Conservation (phyloP, 2,329 filamentous ascomycete species). For the Cryphonectria naterciae region DNA sequence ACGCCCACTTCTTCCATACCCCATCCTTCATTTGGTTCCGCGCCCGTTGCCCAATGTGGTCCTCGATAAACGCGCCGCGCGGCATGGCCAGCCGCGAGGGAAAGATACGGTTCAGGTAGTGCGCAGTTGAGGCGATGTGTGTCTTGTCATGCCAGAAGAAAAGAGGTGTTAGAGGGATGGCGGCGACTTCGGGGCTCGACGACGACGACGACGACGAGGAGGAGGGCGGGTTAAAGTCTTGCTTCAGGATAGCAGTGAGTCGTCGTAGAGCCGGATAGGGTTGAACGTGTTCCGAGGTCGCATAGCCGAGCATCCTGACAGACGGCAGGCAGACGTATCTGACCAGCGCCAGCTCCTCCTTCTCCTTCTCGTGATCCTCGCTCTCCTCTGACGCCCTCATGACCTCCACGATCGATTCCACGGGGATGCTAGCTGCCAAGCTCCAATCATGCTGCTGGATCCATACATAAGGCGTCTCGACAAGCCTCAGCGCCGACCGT, state of each 20-base stretch:
- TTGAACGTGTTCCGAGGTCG: slow-evolving; percentile 49
- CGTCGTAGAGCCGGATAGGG: slow-evolving; percentile 46
- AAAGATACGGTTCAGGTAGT: slow-evolving; percentile 56
- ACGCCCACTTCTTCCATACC: slow-evolving; percentile 56
- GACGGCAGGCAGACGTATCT: slow-evolving; percentile 59
- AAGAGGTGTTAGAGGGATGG: slow-evolving; percentile 55
- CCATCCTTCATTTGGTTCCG: slow-evolving; percentile 61
- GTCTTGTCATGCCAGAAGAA: slow-evolving; percentile 66
- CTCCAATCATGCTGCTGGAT: slow-evolving; percentile 63
- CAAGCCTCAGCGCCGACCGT: slow-evolving; percentile 52
- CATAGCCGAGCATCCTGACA: slow-evolving; percentile 56
- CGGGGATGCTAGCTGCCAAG: slow-evolving; percentile 49
- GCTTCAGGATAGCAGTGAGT: slow-evolving; percentile 47
- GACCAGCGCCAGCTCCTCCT: slow-evolving; percentile 40
- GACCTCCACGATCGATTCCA: slow-evolving; percentile 47
- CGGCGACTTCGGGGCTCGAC: neutral
- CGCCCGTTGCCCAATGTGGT: slow-evolving; percentile 58
- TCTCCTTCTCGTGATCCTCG: slow-evolving; percentile 2
- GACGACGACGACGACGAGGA: neutral
- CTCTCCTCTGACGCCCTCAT: slow-evolving; percentile 45
- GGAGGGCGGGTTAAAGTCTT: slow-evolving; percentile 40
- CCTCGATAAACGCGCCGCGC: slow-evolving; percentile 60
- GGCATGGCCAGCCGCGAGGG: slow-evolving; percentile 53
- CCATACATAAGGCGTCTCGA: slow-evolving; percentile 58
- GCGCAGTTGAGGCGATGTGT: slow-evolving; percentile 52